Evolutionary conservation across 2,329 filamentous ascomycete genomes (phyloP).

Genomic region (Alternaria gaisen): DNA sequence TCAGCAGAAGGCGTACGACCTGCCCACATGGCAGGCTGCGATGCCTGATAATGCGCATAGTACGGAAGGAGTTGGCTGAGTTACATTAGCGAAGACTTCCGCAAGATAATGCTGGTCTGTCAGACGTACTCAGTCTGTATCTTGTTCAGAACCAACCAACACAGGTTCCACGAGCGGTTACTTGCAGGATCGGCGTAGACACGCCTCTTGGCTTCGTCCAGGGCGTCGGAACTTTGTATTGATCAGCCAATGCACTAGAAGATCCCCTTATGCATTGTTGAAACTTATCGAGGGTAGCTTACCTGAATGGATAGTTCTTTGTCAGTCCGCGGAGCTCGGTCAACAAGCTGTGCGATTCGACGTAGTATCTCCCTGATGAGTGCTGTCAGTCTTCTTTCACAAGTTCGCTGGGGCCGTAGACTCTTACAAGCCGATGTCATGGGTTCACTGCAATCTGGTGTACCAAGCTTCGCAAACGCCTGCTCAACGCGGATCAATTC

Average conservation of each 20-base stretch:
- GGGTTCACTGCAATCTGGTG: conserved; percentile 68
- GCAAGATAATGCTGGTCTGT: neutral
- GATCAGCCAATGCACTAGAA: neutral
- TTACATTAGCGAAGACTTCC: conserved; percentile 16
- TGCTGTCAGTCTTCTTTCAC: conserved; percentile 8
- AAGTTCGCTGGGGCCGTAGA: neutral
- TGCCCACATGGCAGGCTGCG: conserved; percentile 75
- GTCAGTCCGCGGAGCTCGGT: conserved; percentile 75
- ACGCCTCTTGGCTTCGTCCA: conserved; percentile 71
- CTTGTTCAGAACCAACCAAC: conserved; percentile 75
- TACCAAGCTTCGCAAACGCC: conserved; percentile 66
- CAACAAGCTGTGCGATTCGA: conserved; percentile 73
- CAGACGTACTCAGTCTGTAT: conserved; percentile 69
- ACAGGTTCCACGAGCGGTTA: conserved; percentile 78
- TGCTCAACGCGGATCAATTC: conserved; percentile 77
- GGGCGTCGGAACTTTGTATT: conserved; percentile 62
- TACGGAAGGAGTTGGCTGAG: conserved; percentile 66
- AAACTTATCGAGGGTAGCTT: neutral
- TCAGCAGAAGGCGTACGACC: conserved; percentile 63
- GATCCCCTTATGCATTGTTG: neutral
- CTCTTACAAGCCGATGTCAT: conserved; percentile 72
- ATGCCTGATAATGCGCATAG: conserved; percentile 69
- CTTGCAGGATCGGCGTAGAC: conserved; percentile 71
- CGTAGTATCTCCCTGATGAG: conserved; percentile 67
- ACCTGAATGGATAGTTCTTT: conserved; percentile 70